Conservation (phyloP, 73 alveolate species). For the Tetrahymena elliotti region DNA sequence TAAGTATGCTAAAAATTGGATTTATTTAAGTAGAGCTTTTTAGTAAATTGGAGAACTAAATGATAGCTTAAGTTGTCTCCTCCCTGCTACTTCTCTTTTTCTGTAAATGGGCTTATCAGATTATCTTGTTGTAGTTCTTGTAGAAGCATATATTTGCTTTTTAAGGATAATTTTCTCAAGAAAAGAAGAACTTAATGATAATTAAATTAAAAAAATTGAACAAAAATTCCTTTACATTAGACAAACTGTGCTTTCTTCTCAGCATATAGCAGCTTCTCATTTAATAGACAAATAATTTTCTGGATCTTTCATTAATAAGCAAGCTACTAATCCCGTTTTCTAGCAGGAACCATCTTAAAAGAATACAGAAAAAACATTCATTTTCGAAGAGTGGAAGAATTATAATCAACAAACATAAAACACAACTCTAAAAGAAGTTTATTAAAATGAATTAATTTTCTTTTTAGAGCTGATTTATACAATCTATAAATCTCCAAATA, state of each 20-base stretch:
- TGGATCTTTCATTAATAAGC: not conserved
- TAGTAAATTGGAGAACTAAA: not conserved
- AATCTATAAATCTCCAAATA: not conserved
- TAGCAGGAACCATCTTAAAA: not conserved
- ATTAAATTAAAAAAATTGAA: not conserved
- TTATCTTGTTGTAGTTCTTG: not conserved
- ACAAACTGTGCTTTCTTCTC: not conserved
- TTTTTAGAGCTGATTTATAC: not conserved
- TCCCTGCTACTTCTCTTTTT: not conserved
- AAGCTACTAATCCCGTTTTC: not conserved
- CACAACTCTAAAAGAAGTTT: not conserved
- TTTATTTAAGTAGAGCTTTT: not conserved
- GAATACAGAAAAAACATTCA: not conserved
- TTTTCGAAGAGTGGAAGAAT: not conserved
- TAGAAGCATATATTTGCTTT: not conserved
- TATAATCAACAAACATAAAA: not conserved
- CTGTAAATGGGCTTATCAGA: not conserved
- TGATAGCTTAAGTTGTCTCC: not conserved
- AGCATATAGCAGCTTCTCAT: not conserved
- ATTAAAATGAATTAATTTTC: not conserved
- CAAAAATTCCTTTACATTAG: not conserved
- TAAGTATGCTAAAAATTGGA: not conserved
- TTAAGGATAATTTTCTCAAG: not conserved
- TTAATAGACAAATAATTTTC: not conserved
- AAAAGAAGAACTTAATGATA: not conserved